A percentile compares a stretch with the other conserved stretches of the same genome.
These are phyloP conservation scores for Aspergillus asperescens DNA, from an alignment of 495 filamentous ascomycete genomes.

Conservation along the genomic window DNA sequence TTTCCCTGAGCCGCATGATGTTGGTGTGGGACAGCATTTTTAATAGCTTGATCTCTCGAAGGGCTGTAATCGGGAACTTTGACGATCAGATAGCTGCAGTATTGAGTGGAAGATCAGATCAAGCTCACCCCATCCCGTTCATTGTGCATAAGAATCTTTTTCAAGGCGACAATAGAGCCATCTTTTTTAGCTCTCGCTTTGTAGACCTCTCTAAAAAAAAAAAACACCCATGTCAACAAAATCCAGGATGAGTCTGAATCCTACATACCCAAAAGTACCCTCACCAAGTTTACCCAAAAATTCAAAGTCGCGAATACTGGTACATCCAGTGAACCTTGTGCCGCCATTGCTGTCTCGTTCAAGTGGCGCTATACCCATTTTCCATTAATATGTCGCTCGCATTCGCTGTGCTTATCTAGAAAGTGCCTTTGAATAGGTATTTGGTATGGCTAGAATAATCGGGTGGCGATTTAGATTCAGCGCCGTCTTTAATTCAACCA, in stretches of 20 bases:
- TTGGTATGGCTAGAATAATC: too few relatives aligned
- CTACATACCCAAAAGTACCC: slow-evolving; percentile 86
- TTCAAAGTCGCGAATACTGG: slow-evolving; percentile 82
- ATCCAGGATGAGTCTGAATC: background rate
- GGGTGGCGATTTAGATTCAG: background rate
- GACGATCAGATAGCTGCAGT: slow-evolving; percentile 9
- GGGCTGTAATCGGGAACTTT: slow-evolving; percentile 91
- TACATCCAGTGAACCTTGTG: slow-evolving; percentile 70
- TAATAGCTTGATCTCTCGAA: slow-evolving; percentile 94
- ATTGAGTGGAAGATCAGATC: background rate
- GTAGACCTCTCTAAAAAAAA: slow-evolving; percentile 71
- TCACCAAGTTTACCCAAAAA: slow-evolving; percentile 89
- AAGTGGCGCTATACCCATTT: slow-evolving; percentile 33
- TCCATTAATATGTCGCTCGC: slow-evolving; percentile 2
- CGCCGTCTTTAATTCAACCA: too few relatives aligned
- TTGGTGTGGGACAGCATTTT: slow-evolving; percentile 91
- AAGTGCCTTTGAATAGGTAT: background rate
- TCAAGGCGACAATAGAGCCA: slow-evolving; percentile 72
- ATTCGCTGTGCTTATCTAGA: background rate
- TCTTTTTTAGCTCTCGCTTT: slow-evolving; percentile 75
- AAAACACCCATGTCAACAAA: background rate
- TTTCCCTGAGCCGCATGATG: slow-evolving; percentile 82
- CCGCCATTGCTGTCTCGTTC: slow-evolving; percentile 36
- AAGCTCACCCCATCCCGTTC: slow-evolving; percentile 84
- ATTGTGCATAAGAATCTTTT: slow-evolving; percentile 96